These are phyloP conservation scores for Tubosaeta brunneosetosa DNA, from an alignment of 768 basidiomycete genomes.

Conservation along the genomic window DNA sequence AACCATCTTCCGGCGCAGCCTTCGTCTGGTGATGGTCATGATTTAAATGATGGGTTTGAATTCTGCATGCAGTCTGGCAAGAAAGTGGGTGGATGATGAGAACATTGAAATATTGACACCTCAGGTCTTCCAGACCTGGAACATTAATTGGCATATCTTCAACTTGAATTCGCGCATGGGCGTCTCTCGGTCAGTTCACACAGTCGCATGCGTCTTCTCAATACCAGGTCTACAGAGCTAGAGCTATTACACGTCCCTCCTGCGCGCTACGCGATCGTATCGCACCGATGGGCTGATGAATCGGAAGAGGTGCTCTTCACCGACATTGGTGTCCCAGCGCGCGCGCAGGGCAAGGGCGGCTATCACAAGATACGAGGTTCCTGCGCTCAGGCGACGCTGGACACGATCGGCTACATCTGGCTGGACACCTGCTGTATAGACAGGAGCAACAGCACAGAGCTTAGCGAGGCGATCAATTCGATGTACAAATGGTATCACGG, in stretches of 20 bases:
- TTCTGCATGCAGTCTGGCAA: too few species aligned
- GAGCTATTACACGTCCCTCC: slow-evolving; percentile 8
- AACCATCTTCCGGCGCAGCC: too few species aligned
- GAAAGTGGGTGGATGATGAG: too few species aligned
- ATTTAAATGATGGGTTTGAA: too few species aligned
- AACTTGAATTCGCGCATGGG: too few species aligned
- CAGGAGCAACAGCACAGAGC: slow-evolving; percentile 24
- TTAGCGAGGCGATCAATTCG: slow-evolving; percentile 28
- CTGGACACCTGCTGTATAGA: slow-evolving; percentile 33
- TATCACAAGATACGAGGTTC: slow-evolving; percentile 19
- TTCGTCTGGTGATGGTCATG: too few species aligned
- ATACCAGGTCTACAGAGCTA: slow-evolving; percentile 12
- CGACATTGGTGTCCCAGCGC: slow-evolving; percentile 17
- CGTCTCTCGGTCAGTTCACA: neutral
- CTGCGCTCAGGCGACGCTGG: slow-evolving; percentile 14
- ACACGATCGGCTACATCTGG: slow-evolving; percentile 25
- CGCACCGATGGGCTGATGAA: slow-evolving; percentile 25
- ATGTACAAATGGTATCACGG: slow-evolving; percentile 33
- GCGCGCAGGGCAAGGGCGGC: slow-evolving; percentile 13
- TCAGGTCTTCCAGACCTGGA: too few species aligned
- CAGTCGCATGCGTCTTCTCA: slow-evolving; percentile 20
- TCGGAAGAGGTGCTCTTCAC: slow-evolving; percentile 21
- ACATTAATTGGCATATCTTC: too few species aligned
- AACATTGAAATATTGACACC: too few species aligned
- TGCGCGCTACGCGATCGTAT: slow-evolving; percentile 22